Evolutionary conservation across 345 rosid species (phyloP).

Genomic region (Gossypium longicalyx): DNA sequence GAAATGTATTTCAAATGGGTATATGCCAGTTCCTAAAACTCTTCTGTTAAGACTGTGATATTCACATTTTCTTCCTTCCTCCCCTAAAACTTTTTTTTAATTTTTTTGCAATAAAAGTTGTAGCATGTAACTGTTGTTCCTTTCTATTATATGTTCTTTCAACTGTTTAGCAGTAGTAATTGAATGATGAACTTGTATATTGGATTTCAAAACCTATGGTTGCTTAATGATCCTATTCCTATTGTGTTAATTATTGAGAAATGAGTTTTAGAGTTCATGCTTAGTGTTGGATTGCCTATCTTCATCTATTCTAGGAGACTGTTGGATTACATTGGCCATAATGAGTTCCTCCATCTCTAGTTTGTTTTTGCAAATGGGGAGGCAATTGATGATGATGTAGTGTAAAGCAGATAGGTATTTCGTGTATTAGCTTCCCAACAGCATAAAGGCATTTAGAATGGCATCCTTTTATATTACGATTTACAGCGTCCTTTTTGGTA

Average conservation of each 20-base stretch:
- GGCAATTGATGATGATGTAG: neutral
- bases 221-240: neutral
- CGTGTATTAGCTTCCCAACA: neutral
- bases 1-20: constrained; percentile 3
- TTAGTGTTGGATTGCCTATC: neutral
- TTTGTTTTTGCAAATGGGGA: neutral
- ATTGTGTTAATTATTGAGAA: neutral
- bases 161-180: neutral
- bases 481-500: neutral
- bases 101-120: neutral
- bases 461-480: neutral
- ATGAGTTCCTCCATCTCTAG: neutral
- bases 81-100: no score
- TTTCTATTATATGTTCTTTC: neutral
- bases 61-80: neutral
- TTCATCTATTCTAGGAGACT: neutral
- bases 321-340: neutral
- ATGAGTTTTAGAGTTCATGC: neutral
- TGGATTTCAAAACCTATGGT: neutral
- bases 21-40: neutral
- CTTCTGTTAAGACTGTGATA: neutral
- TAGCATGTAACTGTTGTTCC: neutral
- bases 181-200: constrained; percentile 1
- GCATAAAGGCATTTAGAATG: neutral
- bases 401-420: neutral